These are phyloP conservation scores for Mycena citricolor DNA, from an alignment of 1,284 basidiomycete species.

Conservation along the genomic window DNA sequence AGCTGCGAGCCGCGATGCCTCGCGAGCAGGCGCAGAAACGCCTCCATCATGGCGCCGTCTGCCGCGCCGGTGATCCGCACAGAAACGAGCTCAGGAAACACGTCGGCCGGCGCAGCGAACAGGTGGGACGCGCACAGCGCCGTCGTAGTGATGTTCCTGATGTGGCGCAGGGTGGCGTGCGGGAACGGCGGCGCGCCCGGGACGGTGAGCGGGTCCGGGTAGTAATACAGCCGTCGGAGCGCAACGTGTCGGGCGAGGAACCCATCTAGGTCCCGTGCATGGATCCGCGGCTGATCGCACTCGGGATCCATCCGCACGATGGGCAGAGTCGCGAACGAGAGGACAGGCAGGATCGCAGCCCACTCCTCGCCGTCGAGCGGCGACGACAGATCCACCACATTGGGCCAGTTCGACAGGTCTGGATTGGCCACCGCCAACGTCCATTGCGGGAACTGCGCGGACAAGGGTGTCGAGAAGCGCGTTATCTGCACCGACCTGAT, in stretches of 20 bases:
- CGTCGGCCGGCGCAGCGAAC: conserved; percentile 1
- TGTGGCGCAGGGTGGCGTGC: conserved; percentile 1
- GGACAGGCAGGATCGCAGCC: conserved; percentile 14
- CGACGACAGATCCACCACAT: conserved; percentile 5
- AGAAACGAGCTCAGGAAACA: conserved; percentile 11
- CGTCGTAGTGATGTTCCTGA: conserved; percentile 15
- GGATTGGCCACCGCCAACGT: conserved; percentile 13
- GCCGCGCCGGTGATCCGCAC: conserved; percentile 9
- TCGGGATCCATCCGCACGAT: conserved; percentile 13
- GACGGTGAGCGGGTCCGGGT: conserved; percentile 13
- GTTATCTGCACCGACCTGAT: conserved; percentile 14
- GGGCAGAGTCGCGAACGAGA: conserved; percentile 12
- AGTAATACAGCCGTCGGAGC: conserved; percentile 17
- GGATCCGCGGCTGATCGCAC: background rate
- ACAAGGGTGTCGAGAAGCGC: conserved; percentile 11
- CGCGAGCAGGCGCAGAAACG: conserved; percentile 5
- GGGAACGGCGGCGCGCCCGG: conserved; percentile 4
- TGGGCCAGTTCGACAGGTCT: conserved; percentile 11
- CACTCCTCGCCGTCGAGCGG: conserved; percentile 17
- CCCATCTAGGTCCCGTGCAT: conserved; percentile 12
- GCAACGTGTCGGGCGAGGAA: conserved; percentile 13
- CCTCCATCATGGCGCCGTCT: background rate
- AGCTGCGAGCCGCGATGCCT: conserved; percentile 6
- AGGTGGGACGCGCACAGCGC: conserved; percentile 8
- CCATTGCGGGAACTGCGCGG: conserved; percentile 6